Conservation (phyloP, 2,329 filamentous ascomycete genomes). For the Monosporascus ibericus region DNA sequence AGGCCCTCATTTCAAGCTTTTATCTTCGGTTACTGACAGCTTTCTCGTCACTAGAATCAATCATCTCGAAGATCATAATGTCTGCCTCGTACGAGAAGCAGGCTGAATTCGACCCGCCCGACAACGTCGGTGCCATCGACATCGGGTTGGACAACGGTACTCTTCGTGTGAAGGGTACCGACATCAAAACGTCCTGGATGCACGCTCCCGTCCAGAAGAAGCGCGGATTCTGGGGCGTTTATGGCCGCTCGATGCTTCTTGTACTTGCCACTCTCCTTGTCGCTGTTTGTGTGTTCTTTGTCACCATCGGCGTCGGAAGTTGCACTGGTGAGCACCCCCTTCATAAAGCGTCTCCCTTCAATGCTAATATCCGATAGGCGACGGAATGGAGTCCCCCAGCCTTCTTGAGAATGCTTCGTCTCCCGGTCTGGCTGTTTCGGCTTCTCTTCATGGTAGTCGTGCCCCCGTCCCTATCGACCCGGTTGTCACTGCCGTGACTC, state of each 20-base stretch:
- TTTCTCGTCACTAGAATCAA: neutral
- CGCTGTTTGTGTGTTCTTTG: no score
- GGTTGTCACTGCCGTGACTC: neutral
- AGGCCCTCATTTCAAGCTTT: neutral
- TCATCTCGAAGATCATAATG: neutral
- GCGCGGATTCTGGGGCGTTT: no score
- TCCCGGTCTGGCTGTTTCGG: neutral
- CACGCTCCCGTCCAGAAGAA: no score
- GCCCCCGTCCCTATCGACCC: neutral
- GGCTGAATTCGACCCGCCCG: neutral
- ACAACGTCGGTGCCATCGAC: neutral
- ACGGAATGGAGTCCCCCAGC: no score
- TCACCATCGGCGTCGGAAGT: no score
- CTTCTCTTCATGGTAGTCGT: neutral
- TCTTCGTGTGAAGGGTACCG: neutral
- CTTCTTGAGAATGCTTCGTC: neutral
- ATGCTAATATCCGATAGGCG: no score
- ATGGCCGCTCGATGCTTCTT: no score
- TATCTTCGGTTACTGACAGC: neutral
- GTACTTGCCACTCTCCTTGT: no score
- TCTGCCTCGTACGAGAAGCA: neutral
- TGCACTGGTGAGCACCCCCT: no score
- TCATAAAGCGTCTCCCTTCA: no score
- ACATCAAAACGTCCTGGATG: neutral
- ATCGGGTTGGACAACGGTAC: neutral